phyloP scores from a whole-genome alignment of 2,329 filamentous ascomycete genomes.

The Nemania sp. region DNA sequence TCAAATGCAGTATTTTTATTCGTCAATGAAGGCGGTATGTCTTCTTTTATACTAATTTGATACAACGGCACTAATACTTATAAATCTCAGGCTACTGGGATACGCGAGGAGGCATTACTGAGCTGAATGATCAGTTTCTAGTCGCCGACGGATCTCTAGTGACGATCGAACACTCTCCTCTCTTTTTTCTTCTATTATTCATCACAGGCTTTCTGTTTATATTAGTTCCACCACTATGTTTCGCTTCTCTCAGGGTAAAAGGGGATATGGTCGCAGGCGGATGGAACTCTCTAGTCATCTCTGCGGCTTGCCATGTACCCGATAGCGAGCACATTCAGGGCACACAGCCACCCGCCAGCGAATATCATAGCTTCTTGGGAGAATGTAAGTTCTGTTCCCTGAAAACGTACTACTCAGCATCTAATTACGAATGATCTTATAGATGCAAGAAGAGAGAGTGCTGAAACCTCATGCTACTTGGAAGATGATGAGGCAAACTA shows the following conservation, averaged over 20 bases:
- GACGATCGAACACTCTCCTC: background rate
- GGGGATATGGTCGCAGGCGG: slow-evolving; percentile 4
- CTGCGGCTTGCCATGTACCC: slow-evolving; percentile 4
- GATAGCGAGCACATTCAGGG: background rate
- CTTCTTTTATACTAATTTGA: too few relatives aligned
- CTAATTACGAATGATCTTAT: too few relatives aligned
- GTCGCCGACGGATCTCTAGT: background rate
- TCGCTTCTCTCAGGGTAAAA: background rate
- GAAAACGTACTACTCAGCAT: too few relatives aligned
- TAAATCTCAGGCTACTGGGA: background rate
- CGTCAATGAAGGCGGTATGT: slow-evolving; percentile 11
- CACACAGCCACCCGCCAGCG: too few relatives aligned
- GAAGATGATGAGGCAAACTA: too few relatives aligned
- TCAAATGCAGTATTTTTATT: too few relatives aligned
- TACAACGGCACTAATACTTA: background rate
- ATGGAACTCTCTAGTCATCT: slow-evolving; percentile 3
- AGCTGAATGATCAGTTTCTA: background rate
- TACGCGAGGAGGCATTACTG: accelerated
- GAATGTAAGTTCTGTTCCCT: too few relatives aligned
- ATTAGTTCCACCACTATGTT: background rate
- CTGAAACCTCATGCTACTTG: too few relatives aligned
- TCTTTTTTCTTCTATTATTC: slow-evolving; percentile 1
- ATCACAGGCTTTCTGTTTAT: background rate
- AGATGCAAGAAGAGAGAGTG: too few relatives aligned
- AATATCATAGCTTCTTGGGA: too few relatives aligned